Base-by-base conservation (phyloP, 2,329 filamentous ascomycete genomes). In the Aspergillus eucalypticola region DNA sequence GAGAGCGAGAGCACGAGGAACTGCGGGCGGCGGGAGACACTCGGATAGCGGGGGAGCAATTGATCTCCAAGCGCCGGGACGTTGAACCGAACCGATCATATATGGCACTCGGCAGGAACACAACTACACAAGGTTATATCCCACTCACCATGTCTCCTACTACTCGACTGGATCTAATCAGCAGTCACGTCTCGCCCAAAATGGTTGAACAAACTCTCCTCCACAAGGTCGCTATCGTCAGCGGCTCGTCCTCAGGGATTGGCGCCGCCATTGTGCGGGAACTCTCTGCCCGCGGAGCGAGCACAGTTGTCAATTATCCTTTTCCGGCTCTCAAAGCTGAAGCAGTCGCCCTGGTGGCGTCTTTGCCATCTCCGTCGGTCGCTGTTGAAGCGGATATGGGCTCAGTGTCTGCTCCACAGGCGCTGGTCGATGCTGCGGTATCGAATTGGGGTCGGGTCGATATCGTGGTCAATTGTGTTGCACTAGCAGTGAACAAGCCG, bases 231-330 rank as follows among this genome's bases (percentile, higher is more conserved):
- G 68, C 68, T 49, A 65, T 70, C n/a, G 58, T 69, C n/a, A 69
- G 59, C 51, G 67, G 67, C 27, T 70, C 67, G 10, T 65, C 60
- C 7, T 65, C 67, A 0, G 68, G 68, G 2, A 69, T 69, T 38
- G 68, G 67, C 11, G 65, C 64, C 1, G 68, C 66, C 6, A 69
- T 70, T 39, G 65, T 64, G 7, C 58, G 62, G 25, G 80, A 81
- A 55, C 72, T 83, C 2, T 73, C 79, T 11, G 73, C 75, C 44
- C 77, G 78, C 13, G 82, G 82, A 49, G 81, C 81, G 35, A 74
- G 73, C 42, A 73, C 83, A 7, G 79, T 82, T 8, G 70, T 84
- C 69, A 84, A 82, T 72, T 84, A 84, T 67, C 78, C 80, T 1
- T 77, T 72, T 15, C 17, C 62, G 7, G 19, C 19, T 2, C 52